Conservation (phyloP, 192 early-diverging fungal species). For the Entomortierella lignicola region DNA sequence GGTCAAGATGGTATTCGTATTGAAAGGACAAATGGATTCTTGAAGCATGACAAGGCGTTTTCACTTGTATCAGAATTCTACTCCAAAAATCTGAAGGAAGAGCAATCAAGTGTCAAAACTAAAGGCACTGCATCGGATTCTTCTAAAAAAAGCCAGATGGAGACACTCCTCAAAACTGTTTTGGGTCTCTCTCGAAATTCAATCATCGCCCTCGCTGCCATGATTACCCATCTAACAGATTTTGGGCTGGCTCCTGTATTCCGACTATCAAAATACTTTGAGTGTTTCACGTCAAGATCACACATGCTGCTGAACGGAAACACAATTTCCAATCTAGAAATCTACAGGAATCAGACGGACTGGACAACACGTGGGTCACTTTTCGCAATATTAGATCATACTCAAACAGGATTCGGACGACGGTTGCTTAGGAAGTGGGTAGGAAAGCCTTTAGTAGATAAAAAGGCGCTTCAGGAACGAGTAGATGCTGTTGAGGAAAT, state of each 20-base stretch:
- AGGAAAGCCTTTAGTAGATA: slow-evolving; percentile 70
- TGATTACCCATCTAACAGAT: slow-evolving; percentile 69
- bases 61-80: slow-evolving; percentile 60
- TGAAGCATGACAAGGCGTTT: slow-evolving; percentile 60
- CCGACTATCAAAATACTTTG: slow-evolving; percentile 66
- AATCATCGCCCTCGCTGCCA: slow-evolving; percentile 58
- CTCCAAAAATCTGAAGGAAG: slow-evolving; percentile 28
- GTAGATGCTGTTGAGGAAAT: slow-evolving; percentile 73
- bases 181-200: slow-evolving; percentile 34
- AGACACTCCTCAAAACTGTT: slow-evolving; percentile 34
- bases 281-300: slow-evolving; percentile 64
- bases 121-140: not conserved
- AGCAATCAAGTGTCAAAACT: not conserved
- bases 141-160: slow-evolving; percentile 25
- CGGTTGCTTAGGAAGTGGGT: slow-evolving; percentile 78
- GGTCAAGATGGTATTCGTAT: slow-evolving; percentile 61
- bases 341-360: slow-evolving; percentile 67
- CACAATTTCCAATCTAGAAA: slow-evolving; percentile 73
- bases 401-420: slow-evolving; percentile 71
- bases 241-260: slow-evolving; percentile 73
- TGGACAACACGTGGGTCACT: slow-evolving; percentile 60
- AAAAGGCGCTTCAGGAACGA: slow-evolving; percentile 63
- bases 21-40: slow-evolving; percentile 62
- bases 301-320: slow-evolving; percentile 78
- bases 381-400: slow-evolving; percentile 74